Evolutionary conservation across 2,329 filamentous ascomycete genomes (phyloP).

Genomic region (Domatiomyces globalis): DNA sequence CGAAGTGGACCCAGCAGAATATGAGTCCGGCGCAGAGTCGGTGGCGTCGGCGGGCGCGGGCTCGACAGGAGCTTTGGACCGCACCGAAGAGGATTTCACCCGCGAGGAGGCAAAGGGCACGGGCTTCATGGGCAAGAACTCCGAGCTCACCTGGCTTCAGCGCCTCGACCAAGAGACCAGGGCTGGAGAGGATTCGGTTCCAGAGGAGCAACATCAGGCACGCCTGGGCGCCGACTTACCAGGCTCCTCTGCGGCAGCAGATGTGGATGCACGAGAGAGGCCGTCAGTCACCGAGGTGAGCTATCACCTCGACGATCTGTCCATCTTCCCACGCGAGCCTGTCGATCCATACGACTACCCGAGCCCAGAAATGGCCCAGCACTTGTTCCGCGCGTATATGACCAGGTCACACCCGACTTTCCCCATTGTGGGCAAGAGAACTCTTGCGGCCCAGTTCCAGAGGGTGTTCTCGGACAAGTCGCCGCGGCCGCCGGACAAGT

Average conservation of each 20-base stretch:
- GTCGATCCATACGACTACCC: slow-evolving; percentile 31
- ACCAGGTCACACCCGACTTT: slow-evolving; percentile 30
- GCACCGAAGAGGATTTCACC: slow-evolving; percentile 33
- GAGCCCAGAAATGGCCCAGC: slow-evolving; percentile 26
- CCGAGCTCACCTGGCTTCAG: slow-evolving; percentile 34
- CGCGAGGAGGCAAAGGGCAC: slow-evolving; percentile 26
- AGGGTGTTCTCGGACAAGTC: slow-evolving; percentile 21
- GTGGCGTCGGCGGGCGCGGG: slow-evolving; percentile 20
- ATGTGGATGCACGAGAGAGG: slow-evolving; percentile 20
- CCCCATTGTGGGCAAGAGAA: slow-evolving; percentile 30
- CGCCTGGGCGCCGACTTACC: slow-evolving; percentile 4
- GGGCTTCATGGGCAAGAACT: slow-evolving; percentile 34
- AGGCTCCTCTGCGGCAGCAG: slow-evolving; percentile 11
- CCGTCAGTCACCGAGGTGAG: slow-evolving; percentile 19
- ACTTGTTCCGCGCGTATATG: slow-evolving; percentile 30
- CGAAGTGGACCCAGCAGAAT: slow-evolving; percentile 14
- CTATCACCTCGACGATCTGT: slow-evolving; percentile 32
- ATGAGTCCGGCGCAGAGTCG: slow-evolving; percentile 14
- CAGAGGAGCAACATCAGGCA: slow-evolving; percentile 5
- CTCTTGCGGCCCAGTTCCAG: slow-evolving; percentile 29
- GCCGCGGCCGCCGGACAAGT: slow-evolving; percentile 26
- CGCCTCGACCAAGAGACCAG: slow-evolving; percentile 27
- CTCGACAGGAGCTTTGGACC: slow-evolving; percentile 32
- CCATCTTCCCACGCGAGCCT: slow-evolving; percentile 27
- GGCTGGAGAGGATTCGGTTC: slow-evolving; percentile 18